Base-by-base conservation (phyloP, 495 filamentous ascomycete species). In the Penicillium pulvis region DNA sequence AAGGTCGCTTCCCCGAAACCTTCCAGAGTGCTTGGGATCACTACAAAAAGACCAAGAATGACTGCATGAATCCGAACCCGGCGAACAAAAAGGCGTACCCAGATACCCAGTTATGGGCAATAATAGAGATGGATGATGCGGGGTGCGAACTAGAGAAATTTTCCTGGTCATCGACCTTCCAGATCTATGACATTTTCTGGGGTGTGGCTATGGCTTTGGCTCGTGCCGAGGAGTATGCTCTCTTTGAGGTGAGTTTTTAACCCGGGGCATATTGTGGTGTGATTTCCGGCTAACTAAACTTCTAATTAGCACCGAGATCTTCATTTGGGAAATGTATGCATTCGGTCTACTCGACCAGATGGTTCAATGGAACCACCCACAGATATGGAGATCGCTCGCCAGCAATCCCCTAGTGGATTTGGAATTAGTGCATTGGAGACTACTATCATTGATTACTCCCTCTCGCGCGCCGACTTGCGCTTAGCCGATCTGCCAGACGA, bases 361-460 rank as follows among this genome's bases (percentile, higher is more conserved):
- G 63, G 61, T 47, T 73, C 45, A 60, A 76, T 66, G 71, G 61
- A 72, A 54, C 62, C 72, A 45, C 65, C 75, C 23, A 63, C 71
- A 33, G 57, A 70, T 55, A 39, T 63, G 17, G 73, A 78, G 3
- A 60, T 77, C 30, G 61, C 61, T 9, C 57, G 58, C 6, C 57
- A 62, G 53, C 33, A 64, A 57, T 71, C 55, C n/a, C 68, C 67
- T 26, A 78, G 74, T 48, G 82, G 82, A 28, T 86, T 92, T 57
- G 87, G 87, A 1, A 79, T 81, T 56, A 91, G 90, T 6, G 81
- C 80, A 6, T 73, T 95, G 0, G 85, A 91, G 48, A 85, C 90
- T 8, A 96, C 92, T 0, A 83, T 97, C 28, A 90, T 97, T 58
- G 92, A 97, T 71, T 97, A 96, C 68, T 93, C 91, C 1, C 83